Evolutionary conservation across 2,329 filamentous ascomycete species (phyloP).

Genomic region (Alternaria sp.): DNA sequence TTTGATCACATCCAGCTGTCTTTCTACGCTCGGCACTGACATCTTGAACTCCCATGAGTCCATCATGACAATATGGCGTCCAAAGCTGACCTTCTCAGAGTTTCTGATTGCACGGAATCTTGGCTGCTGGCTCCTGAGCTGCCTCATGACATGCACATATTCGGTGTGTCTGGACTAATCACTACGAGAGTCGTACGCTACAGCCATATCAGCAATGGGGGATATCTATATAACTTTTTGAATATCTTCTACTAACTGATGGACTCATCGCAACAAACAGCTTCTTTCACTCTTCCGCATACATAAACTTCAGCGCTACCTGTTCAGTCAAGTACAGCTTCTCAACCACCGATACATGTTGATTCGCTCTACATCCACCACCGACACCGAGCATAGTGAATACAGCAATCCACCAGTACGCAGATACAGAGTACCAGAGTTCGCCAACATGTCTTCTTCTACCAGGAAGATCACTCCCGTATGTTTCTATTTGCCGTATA

Average conservation of each 20-base stretch:
- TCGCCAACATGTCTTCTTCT: constrained; percentile 38
- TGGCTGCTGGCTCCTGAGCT: constrained; percentile 1
- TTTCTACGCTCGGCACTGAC: constrained; percentile 6
- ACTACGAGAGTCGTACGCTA: background rate
- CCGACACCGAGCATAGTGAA: constrained; percentile 27
- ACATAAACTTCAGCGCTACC: constrained; percentile 17
- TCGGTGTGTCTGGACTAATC: constrained; percentile 1
- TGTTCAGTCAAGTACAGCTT: constrained; percentile 8
- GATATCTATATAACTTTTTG: constrained; percentile 28
- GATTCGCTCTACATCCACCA: constrained; percentile 29
- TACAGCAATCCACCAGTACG: constrained; percentile 40
- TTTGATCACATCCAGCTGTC: constrained; percentile 17
- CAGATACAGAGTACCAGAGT: constrained; percentile 32
- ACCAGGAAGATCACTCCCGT: constrained; percentile 37
- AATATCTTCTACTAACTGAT: constrained; percentile 8
- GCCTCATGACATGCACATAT: constrained; percentile 11
- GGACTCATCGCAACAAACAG: constrained; percentile 20
- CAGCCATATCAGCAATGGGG: constrained; percentile 2
- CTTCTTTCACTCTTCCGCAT: constrained; percentile 14
- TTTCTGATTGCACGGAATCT: background rate
- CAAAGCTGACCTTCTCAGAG: constrained; percentile 19
- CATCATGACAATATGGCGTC: constrained; percentile 31
- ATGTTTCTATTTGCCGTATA: constrained; percentile 4
- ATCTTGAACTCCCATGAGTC: constrained; percentile 3
- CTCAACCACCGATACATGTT: constrained; percentile 28